A percentile compares a stretch with the other conserved stretches of the same genome.
Evolutionary conservation across 257 asterid species (phyloP).

Genomic region (Catharanthus roseus): DNA sequence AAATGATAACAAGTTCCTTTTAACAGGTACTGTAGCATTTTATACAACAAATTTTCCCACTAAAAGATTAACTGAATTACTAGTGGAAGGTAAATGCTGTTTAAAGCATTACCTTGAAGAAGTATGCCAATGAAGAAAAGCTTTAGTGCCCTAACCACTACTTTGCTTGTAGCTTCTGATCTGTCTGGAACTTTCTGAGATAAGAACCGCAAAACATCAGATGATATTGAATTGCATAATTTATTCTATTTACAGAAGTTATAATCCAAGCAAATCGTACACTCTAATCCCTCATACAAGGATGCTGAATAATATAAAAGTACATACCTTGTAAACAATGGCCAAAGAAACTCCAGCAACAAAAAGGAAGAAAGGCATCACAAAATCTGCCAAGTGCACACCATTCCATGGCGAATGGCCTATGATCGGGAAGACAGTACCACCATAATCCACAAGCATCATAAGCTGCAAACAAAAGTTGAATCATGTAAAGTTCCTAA

Average conservation of each 20-base stretch:
- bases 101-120: conserved; percentile 61
- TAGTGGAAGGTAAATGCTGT: not conserved
- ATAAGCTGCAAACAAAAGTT: conserved; percentile 43
- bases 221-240: not conserved
- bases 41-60: not conserved
- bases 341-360: conserved; percentile 69
- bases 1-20: not conserved
- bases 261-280: not conserved
- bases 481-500: not conserved
- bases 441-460: conserved; percentile 83
- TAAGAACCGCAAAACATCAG: not conserved
- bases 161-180: conserved; percentile 54
- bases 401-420: conserved; percentile 88
- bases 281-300: not conserved
- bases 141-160: conserved; percentile 47
- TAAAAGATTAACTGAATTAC: not conserved
- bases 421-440: conserved; percentile 60
- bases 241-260: not conserved
- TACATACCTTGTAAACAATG: conserved; percentile 55
- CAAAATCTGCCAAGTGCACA: conserved; percentile 74
- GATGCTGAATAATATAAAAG: not conserved
- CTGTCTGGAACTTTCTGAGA: conserved; percentile 55
- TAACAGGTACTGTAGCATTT: not conserved
- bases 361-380: conserved; percentile 87
- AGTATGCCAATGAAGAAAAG: conserved; percentile 67